phyloP scores from a whole-genome alignment of 306 rosid species.

The Rosa chinensis region DNA sequence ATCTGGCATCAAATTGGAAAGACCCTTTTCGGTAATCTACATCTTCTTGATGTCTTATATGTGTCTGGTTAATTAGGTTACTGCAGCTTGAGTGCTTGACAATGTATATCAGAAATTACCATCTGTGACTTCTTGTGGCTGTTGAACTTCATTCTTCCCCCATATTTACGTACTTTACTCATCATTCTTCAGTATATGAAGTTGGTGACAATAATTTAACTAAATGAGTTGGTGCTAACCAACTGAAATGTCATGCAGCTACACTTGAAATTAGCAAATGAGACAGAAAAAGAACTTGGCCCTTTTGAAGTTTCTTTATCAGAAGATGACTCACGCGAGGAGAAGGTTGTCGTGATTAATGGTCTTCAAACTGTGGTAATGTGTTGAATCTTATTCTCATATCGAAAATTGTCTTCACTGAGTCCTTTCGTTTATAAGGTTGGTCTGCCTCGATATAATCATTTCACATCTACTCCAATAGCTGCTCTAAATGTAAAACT shows the following conservation, averaged over 20 bases:
- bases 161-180: conserved; percentile 18
- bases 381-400: background rate
- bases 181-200: conserved; percentile 18
- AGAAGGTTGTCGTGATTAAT: conserved; percentile 61
- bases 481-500: background rate
- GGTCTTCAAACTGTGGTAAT: conserved; percentile 89
- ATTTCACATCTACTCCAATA: background rate
- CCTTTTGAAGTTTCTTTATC: conserved; percentile 83
- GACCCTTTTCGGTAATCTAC: conserved; percentile 69
- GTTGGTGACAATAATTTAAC: background rate
- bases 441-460: too few species aligned
- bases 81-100: conserved; percentile 12
- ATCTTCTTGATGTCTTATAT: conserved; percentile 15
- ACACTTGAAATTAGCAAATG: conserved; percentile 64
- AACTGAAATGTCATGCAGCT: conserved; percentile 56
- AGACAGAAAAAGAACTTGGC: conserved; percentile 75
- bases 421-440: background rate
- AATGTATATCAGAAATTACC: conserved; percentile 10
- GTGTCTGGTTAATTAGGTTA: conserved; percentile 15
- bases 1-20: conserved; percentile 67
- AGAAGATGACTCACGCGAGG: conserved; percentile 50
- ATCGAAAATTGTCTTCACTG: background rate
- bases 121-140: conserved; percentile 17
- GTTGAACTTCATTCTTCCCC: conserved; percentile 21
- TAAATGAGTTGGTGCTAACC: conserved; percentile 31